A percentile compares a stretch with the other conserved stretches of the same genome.
These are phyloP conservation scores for Ceratocystis smalleyi DNA, from an alignment of 2,329 filamentous ascomycete genomes.

Conservation along the genomic window DNA sequence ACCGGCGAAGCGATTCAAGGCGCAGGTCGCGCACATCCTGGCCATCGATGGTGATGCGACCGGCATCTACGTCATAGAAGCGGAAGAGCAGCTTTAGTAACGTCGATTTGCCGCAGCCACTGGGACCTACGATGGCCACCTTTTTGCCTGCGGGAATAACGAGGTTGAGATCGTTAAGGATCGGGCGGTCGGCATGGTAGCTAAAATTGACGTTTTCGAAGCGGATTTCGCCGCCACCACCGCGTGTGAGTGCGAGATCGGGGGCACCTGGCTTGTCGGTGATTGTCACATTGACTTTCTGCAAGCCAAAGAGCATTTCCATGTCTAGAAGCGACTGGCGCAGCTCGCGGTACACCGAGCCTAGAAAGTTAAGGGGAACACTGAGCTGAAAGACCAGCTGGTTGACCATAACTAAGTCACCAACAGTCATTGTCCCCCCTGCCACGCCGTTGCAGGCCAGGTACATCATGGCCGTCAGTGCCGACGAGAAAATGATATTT, in stretches of 20 bases:
- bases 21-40: conserved; percentile 78
- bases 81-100: conserved; percentile 82
- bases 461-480: conserved; percentile 96
- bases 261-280: conserved; percentile 61
- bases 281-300: conserved; percentile 86
- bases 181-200: conserved; percentile 74
- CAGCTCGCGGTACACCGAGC: conserved; percentile 93
- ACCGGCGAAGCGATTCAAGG: conserved; percentile 64
- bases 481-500: conserved; percentile 91
- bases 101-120: conserved; percentile 91
- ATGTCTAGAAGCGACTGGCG: conserved; percentile 91
- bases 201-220: conserved; percentile 95
- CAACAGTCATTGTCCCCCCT: conserved; percentile 65
- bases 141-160: conserved; percentile 94
- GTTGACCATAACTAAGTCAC: conserved; percentile 96
- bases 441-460: conserved; percentile 83
- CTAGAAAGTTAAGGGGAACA: conserved; percentile 90
- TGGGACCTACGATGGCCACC: conserved; percentile 86
- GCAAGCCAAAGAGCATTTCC: conserved; percentile 94
- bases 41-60: conserved; percentile 78
- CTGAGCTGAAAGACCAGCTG: conserved; percentile 97
- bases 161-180: conserved; percentile 67
- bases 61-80: conserved; percentile 77
- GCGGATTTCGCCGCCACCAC: conserved; percentile 67
- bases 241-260: conserved; percentile 53